A percentile compares a stretch with the other conserved stretches of the same genome.
These are phyloP conservation scores for Berberis thunbergii DNA, from an alignment of 164 flowering plant genomes.

Conservation along the genomic window DNA sequence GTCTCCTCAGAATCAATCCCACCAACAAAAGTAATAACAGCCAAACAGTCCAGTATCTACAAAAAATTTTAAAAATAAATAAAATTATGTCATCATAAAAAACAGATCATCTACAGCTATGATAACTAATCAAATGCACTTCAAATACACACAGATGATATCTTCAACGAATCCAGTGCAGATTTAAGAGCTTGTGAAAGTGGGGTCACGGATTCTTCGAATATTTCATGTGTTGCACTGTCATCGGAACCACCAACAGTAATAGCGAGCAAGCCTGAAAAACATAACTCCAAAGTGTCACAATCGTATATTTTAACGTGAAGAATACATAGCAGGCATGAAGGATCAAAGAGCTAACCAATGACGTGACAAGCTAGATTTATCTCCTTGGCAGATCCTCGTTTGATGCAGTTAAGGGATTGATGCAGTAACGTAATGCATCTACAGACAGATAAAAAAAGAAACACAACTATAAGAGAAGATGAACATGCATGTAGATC, in stretches of 20 bases:
- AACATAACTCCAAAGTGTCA: not conserved
- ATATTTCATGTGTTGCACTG: conserved; percentile 55
- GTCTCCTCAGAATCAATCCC: conserved; percentile 57
- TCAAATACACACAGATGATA: conserved; percentile 34
- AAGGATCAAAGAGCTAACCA: conserved; percentile 29
- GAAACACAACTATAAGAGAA: conserved; percentile 1
- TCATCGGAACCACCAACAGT: conserved; percentile 60
- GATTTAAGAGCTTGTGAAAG: conserved; percentile 62
- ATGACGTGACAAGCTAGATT: conserved; percentile 57
- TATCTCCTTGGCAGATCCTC: conserved; percentile 65
- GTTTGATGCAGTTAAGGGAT: conserved; percentile 56
- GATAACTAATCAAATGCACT: not conserved
- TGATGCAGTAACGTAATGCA: conserved; percentile 70
- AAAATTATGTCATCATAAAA: no score
- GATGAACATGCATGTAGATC: not conserved
- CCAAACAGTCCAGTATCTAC: conserved; percentile 74
- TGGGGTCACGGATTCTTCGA: conserved; percentile 51
- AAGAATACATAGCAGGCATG: not conserved
- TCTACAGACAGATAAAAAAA: conserved; percentile 23
- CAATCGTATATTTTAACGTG: not conserved
- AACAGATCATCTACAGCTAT: not conserved
- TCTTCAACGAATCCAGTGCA: conserved; percentile 43
- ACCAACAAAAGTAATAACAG: conserved; percentile 76
- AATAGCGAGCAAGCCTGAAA: conserved; percentile 63
- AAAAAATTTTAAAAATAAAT: not conserved